Evolutionary conservation across 345 rosid species (phyloP), one percentile per base, ranked within the genome.

Genomic region (Anastatica hierochuntica): DNA sequence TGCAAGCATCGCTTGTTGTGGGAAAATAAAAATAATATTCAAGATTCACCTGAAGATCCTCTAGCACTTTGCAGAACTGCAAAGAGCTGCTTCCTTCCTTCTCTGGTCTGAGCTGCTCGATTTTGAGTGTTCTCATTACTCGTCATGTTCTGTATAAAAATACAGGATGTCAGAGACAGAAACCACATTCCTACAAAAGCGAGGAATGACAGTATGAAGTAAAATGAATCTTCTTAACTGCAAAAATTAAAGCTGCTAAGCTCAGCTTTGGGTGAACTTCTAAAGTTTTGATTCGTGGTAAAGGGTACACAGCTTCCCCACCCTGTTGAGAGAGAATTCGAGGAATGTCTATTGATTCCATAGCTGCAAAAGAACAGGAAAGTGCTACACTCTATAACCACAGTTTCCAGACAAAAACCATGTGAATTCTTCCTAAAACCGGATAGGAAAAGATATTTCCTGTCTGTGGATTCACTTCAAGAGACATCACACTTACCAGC

Each of bases 81-180:
- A 77, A 92, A 92, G 21, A 92, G 98, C 59, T 85, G 98, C 58
- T 88, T 92, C 75, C 98, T 83, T 64, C 96, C 98, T 70, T 83
- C 98, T 70, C 90, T 79, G 29, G 96, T 79, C 73, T 79, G 78
- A 63, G 95, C 69, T 45, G 96, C 84, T 63, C 83, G 81, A 58
- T 76, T 85, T 77, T 79, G 87, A 45, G 69, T 62, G 73, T 78
- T 79, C 40, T 79, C 95, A 53, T 66, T 49, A 26, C 84, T 76
- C 36, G 64, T 59, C 71, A 79, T 54, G 73, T 73, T 81, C 98
- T 92, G 82, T 54, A 71, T 69, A 58, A 34, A 37, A 52, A 44
- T 15, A 14, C 43, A 58, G 43, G 20, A 58, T 38, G 60, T 16
- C 50, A 54, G 52, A 56, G 56, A 55, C 33, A 11, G 50, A 49